Percentiles rank a stretch among this genome's conserved stretches.
Evolutionary conservation across 768 basidiomycete species (phyloP).

Genomic region (Pluteus cervinus): DNA sequence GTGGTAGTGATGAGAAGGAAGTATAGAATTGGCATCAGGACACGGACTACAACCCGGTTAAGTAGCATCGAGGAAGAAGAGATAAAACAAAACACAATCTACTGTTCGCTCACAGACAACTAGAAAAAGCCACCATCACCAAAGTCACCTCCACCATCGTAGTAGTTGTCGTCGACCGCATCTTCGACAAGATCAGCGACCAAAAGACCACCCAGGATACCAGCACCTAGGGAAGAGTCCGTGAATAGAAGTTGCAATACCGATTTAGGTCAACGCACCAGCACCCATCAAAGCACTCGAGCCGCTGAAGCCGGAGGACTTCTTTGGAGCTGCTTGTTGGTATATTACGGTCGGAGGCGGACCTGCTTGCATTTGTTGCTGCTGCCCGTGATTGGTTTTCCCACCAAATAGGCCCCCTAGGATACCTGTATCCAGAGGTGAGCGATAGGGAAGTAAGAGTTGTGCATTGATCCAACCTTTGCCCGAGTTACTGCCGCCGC

Average conservation of each 20-base stretch:
- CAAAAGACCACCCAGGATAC: slow-evolving; percentile 58
- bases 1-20: too few relatives aligned
- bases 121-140: not conserved
- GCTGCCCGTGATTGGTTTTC: slow-evolving; percentile 20
- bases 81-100: not conserved
- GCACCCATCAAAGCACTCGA: slow-evolving; percentile 40
- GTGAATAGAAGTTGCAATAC: slow-evolving; percentile 2
- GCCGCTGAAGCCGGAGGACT: slow-evolving; percentile 35
- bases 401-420: slow-evolving; percentile 11
- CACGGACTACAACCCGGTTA: too few relatives aligned
- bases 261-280: slow-evolving; percentile 26
- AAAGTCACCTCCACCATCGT: slow-evolving; percentile 14
- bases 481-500: too few relatives aligned
- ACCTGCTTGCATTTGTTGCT: slow-evolving; percentile 7
- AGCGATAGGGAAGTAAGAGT: too few relatives aligned
- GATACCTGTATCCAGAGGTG: too few relatives aligned
- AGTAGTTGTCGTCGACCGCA: slow-evolving; percentile 17
- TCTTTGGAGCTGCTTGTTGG: slow-evolving; percentile 33
- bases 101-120: not conserved
- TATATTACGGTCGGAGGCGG: too few relatives aligned
- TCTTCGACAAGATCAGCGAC: slow-evolving; percentile 45
- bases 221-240: slow-evolving; percentile 37
- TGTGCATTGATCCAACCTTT: too few relatives aligned
- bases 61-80: too few relatives aligned
- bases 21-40: too few relatives aligned